These are phyloP conservation scores for Xanthoconium stramineum DNA, from an alignment of 768 basidiomycete genomes.

Conservation along the genomic window DNA sequence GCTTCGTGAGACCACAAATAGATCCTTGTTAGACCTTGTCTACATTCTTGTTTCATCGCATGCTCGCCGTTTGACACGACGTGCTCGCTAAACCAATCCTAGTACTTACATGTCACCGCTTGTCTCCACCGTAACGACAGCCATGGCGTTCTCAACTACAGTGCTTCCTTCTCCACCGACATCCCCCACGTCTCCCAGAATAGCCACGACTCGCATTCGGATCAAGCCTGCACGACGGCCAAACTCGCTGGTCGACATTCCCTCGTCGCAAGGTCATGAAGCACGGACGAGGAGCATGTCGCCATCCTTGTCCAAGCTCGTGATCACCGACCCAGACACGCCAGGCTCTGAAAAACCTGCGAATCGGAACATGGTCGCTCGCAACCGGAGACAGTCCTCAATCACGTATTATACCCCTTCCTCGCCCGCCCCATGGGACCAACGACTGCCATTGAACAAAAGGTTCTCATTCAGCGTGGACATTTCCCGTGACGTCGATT, in stretches of 20 bases:
- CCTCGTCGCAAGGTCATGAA: neutral
- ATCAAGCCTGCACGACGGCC: constrained; percentile 10
- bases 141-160: neutral
- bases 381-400: constrained; percentile 26
- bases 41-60: neutral
- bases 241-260: neutral
- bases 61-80: constrained; percentile 4
- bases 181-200: constrained; percentile 12
- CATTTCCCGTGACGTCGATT: neutral
- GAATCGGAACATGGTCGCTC: neutral
- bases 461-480: constrained; percentile 3
- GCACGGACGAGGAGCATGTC: constrained; percentile 7
- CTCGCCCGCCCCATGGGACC: constrained; percentile 25
- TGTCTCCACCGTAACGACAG: constrained; percentile 5
- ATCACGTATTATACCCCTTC: constrained; percentile 28
- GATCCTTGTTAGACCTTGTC: neutral
- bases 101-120: neutral
- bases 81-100: neutral
- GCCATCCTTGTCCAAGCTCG: neutral
- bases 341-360: neutral
- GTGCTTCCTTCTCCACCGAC: constrained; percentile 21
- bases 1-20: constrained; percentile 6
- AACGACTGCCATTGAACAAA: constrained; percentile 1
- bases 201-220: constrained; percentile 9
- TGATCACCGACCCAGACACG: neutral